Evolutionary conservation across 1,284 basidiomycete genomes (phyloP), one percentile per base, ranked within the genome.

Genomic region (Heterobasidion annosum): DNA sequence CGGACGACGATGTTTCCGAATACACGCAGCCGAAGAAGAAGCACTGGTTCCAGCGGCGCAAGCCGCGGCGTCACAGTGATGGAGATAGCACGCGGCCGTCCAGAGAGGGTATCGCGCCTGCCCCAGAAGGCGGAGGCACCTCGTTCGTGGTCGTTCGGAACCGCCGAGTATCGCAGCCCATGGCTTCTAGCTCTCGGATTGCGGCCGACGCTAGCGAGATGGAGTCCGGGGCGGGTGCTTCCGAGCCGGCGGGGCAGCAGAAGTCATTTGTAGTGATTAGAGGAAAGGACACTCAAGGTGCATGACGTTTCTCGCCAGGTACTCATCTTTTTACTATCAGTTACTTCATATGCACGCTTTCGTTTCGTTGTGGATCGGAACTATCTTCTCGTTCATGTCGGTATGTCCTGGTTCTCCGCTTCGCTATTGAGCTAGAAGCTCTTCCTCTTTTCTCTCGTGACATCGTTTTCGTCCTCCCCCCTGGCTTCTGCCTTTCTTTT

Each of bases 81-180:
- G 79, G 77, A 15, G 69, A 73, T 19, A 56, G 50, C 4, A 44
- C 49, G 16, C 57, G 61, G 8, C 54, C 68, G 34, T 59, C 67
- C 16, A 55, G 61, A 51, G 52, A 59, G 37, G 53, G 64, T 19
- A 16, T 19, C 35, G 56, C 54, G 57, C 61, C 59, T 54, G 61
- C 63, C 44, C 62, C 64, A 45, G 66, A 70, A 13, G 73, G 71
- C 51, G 72, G 70, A 53, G 73, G 73, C 10, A 72, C 81, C 57
- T 86, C 85, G 43, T 88, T 88, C 61, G 82, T 87, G 18, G 85
- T 89, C 25, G 78, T 88, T 34, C 72, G 85, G 25, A 83, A 84
- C 57, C 67, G 68, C 54, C 71, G 67, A 19, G 63, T 71, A 58
- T 34, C 65, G 59, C 52, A 59, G 53, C 55, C 54, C 4, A n/a